Conservation (phyloP, 192 early-diverging fungal species). For the Linnemannia schmuckeri region DNA sequence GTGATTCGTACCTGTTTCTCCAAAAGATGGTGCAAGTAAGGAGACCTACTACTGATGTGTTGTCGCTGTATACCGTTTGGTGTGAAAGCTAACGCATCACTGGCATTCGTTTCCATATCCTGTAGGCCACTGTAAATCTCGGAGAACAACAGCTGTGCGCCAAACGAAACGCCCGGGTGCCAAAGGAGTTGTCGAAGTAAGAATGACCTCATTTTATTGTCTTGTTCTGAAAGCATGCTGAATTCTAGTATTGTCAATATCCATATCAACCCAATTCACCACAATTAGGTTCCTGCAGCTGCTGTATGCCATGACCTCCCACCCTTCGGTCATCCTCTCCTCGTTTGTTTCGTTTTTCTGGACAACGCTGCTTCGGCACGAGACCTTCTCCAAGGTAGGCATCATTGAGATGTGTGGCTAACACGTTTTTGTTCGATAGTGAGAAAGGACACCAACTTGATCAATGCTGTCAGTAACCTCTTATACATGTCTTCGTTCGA, state of each 20-base stretch:
- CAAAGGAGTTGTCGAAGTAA: constrained; percentile 30
- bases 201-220: background rate
- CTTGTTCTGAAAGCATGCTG: too few relatives aligned
- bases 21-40: constrained; percentile 47
- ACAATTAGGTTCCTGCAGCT: constrained; percentile 30
- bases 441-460: background rate
- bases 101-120: background rate
- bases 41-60: background rate
- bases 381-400: constrained; percentile 46
- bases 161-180: constrained; percentile 34
- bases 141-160: constrained; percentile 52
- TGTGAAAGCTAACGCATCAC: background rate
- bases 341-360: constrained; percentile 44
- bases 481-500: background rate
- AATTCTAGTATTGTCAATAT: background rate
- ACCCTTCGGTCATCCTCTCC: constrained; percentile 43
- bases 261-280: background rate
- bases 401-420: too few relatives aligned
- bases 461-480: background rate
- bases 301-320: constrained; percentile 44
- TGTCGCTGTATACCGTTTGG: background rate
- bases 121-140: constrained; percentile 46
- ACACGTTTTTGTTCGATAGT: too few relatives aligned
- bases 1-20: constrained; percentile 37
- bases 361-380: constrained; percentile 40